Conservation (phyloP, 108 stramenopile species). For the Nannochloropsis salina region DNA sequence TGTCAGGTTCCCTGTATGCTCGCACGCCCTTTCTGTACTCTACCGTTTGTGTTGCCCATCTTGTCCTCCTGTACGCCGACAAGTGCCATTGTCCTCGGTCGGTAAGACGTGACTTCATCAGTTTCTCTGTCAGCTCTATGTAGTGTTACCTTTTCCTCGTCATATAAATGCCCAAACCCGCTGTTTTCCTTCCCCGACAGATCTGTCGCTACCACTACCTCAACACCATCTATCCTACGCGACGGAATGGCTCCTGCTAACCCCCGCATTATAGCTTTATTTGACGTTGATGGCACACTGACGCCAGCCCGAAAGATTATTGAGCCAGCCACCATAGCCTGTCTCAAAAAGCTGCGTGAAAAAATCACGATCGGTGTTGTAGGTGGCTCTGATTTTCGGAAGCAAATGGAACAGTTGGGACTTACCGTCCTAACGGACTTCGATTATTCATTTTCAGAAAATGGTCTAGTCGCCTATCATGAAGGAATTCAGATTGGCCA, state of each 20-base stretch:
- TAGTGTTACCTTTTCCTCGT: no score
- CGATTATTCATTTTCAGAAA: conserved; percentile 97
- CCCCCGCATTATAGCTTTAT: conserved; percentile 71
- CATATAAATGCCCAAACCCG: no score
- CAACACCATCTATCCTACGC: not conserved
- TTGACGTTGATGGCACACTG: conserved; percentile 99
- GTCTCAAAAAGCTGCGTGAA: conserved; percentile 73
- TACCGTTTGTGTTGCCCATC: not conserved
- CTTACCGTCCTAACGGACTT: conserved; percentile 62
- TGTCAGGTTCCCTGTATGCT: not conserved
- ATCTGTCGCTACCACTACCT: not conserved
- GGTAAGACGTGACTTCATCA: not conserved
- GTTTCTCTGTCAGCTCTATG: no score
- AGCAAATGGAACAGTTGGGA: conserved; percentile 98
- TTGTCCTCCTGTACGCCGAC: not conserved
- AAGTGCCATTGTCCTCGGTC: not conserved
- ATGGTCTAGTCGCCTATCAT: conserved; percentile 96
- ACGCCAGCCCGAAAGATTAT: conserved; percentile 85
- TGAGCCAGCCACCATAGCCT: conserved; percentile 75
- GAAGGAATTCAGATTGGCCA: conserved; percentile 59
- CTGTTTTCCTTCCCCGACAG: not conserved
- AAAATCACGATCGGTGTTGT: conserved; percentile 96
- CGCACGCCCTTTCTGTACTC: not conserved
- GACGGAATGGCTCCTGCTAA: conserved; percentile 23
- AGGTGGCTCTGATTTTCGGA: conserved; percentile 93